These are phyloP conservation scores for Lignosus rhinocerotis DNA, from an alignment of 1,284 basidiomycete species.

Conservation along the genomic window DNA sequence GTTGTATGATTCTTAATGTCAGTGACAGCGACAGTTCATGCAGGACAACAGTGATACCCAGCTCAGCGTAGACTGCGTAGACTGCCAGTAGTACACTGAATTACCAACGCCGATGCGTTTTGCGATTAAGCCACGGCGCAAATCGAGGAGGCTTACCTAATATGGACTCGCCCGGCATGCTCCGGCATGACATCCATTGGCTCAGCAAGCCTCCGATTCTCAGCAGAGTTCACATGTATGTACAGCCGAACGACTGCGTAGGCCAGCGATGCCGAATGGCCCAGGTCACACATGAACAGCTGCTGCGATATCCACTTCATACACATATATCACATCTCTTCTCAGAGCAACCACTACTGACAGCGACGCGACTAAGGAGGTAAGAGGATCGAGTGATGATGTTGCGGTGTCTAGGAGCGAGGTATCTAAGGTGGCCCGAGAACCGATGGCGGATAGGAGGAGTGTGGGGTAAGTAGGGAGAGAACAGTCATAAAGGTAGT, in stretches of 20 bases:
- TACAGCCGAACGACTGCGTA: background rate
- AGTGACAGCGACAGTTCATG: too few relatives aligned
- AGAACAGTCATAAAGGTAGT: conserved; percentile 18
- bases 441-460: background rate
- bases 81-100: background rate
- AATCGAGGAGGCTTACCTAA: background rate
- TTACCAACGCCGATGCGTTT: background rate
- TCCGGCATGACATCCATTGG: background rate
- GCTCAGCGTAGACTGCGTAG: too few relatives aligned
- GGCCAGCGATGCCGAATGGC: background rate
- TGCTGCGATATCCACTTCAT: background rate
- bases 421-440: conserved; percentile 17
- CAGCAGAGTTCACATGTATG: background rate
- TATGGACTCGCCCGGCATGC: background rate
- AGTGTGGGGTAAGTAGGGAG: background rate
- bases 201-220: background rate
- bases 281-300: too few relatives aligned
- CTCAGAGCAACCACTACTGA: background rate
- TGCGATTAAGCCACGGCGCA: conserved; percentile 16
- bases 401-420: conserved; percentile 11
- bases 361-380: conserved; percentile 9
- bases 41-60: too few relatives aligned
- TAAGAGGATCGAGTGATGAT: background rate
- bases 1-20: background rate
- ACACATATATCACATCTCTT: conserved; percentile 4